Evolutionary conservation across 768 basidiomycete genomes (phyloP).

Genomic region (Rubroboletus satanas): DNA sequence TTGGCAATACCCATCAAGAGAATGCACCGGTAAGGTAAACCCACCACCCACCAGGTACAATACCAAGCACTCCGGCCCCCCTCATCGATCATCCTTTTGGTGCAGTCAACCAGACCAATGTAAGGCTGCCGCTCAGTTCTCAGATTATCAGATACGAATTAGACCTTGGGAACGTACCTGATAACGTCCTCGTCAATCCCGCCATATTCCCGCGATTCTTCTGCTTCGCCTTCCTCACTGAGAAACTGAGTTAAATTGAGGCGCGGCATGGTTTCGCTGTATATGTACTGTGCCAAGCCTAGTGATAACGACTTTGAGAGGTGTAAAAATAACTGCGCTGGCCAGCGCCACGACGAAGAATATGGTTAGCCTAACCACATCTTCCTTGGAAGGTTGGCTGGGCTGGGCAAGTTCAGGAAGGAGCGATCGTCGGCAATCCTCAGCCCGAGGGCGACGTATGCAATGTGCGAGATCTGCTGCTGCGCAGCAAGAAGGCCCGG

Average conservation of each 20-base stretch:
- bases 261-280: constrained; percentile 75
- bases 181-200: constrained; percentile 80
- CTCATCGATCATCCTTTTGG: constrained; percentile 70
- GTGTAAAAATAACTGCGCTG: constrained; percentile 59
- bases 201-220: constrained; percentile 57
- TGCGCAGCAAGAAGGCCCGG: constrained; percentile 52
- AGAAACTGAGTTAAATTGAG: constrained; percentile 67
- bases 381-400: constrained; percentile 31
- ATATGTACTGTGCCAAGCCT: constrained; percentile 54
- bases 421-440: constrained; percentile 44
- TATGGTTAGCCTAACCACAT: constrained; percentile 47
- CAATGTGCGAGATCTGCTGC: constrained; percentile 37
- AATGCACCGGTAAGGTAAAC: constrained; percentile 54
- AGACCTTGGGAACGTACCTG: constrained; percentile 45
- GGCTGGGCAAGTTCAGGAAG: constrained; percentile 46
- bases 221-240: constrained; percentile 67
- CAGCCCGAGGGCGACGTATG: constrained; percentile 41
- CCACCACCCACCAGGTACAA: constrained; percentile 79
- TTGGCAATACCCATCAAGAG: constrained; percentile 20
- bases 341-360: constrained; percentile 53
- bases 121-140: constrained; percentile 74
- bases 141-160: constrained; percentile 33
- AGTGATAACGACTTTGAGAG: constrained; percentile 74
- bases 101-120: constrained; percentile 67
- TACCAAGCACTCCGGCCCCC: constrained; percentile 73